These are phyloP conservation scores for Alternaria gaisen DNA, from an alignment of 2,329 filamentous ascomycete species.

Conservation along the genomic window DNA sequence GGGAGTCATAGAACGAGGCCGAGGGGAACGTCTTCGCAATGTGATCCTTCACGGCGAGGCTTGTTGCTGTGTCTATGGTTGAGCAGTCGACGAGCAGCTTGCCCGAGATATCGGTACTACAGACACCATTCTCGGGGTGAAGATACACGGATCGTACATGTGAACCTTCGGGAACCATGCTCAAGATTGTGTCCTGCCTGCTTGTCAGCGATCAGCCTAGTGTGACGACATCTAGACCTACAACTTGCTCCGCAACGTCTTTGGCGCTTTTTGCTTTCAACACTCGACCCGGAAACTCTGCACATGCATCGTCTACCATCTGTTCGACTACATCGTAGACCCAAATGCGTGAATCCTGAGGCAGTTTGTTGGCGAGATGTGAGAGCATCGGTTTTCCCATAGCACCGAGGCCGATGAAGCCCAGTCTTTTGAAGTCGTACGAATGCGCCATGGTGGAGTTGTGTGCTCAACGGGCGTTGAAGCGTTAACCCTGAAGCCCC, in stretches of 20 bases:
- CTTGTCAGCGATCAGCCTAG: constrained; percentile 8
- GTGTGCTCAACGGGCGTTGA: not conserved
- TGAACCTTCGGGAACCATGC: constrained; percentile 63
- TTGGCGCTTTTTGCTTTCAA: constrained; percentile 54
- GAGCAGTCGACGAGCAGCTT: constrained; percentile 65
- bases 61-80: constrained; percentile 64
- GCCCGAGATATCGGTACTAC: constrained; percentile 51
- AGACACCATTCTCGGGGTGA: constrained; percentile 54
- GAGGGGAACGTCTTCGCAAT: constrained; percentile 50
- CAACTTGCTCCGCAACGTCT: constrained; percentile 61
- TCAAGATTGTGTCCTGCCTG: constrained; percentile 59
- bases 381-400: constrained; percentile 65
- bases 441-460: constrained; percentile 30
- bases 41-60: constrained; percentile 56
- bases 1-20: constrained; percentile 62
- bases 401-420: constrained; percentile 65
- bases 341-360: constrained; percentile 54
- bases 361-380: constrained; percentile 60
- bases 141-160: constrained; percentile 63
- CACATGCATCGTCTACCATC: constrained; percentile 55
- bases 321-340: constrained; percentile 60
- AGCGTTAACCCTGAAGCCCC: not conserved
- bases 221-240: constrained; percentile 35
- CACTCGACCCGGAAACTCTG: constrained; percentile 52
- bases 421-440: constrained; percentile 44